Evolutionary conservation across 2,329 filamentous ascomycete genomes (phyloP).

Genomic region (Aspergillus versicolor): DNA sequence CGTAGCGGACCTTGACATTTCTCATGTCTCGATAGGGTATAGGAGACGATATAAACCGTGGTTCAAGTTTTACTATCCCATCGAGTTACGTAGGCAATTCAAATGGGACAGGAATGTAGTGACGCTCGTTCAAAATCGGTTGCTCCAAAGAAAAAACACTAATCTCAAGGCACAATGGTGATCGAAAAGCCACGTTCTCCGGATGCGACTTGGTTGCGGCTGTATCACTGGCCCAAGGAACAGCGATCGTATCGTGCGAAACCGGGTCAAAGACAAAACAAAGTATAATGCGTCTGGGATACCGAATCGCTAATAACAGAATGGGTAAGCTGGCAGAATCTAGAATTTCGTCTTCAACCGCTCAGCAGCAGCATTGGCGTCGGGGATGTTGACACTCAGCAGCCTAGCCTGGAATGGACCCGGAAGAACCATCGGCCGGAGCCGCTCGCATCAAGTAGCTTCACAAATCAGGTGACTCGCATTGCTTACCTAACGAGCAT

Average conservation of each 20-base stretch:
- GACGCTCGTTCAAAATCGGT: neutral
- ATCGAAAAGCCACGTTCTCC: conserved; percentile 23
- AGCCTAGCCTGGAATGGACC: conserved; percentile 16
- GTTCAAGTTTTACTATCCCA: conserved; percentile 29
- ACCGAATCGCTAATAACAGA: neutral
- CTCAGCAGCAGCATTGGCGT: neutral
- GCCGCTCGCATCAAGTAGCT: neutral
- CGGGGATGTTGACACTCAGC: conserved; percentile 3
- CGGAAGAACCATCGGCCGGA: conserved; percentile 5
- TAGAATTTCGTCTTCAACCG: conserved; percentile 3
- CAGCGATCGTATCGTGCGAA: conserved; percentile 2
- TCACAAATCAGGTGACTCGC: neutral
- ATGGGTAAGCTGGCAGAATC: conserved; percentile 1
- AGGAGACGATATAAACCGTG: conserved; percentile 17
- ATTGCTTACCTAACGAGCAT: neutral
- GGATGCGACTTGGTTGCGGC: conserved; percentile 33
- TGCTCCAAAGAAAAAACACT: neutral
- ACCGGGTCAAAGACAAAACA: conserved; percentile 3
- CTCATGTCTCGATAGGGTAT: conserved; percentile 40
- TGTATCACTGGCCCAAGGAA: conserved; percentile 15
- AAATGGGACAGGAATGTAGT: neutral
- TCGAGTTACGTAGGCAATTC: conserved; percentile 8
- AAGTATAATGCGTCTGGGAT: neutral
- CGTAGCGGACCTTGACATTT: conserved; percentile 63
- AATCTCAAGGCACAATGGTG: conserved; percentile 1